Evolutionary conservation across 495 filamentous ascomycete species (phyloP).

Genomic region (Pyronema domesticum): DNA sequence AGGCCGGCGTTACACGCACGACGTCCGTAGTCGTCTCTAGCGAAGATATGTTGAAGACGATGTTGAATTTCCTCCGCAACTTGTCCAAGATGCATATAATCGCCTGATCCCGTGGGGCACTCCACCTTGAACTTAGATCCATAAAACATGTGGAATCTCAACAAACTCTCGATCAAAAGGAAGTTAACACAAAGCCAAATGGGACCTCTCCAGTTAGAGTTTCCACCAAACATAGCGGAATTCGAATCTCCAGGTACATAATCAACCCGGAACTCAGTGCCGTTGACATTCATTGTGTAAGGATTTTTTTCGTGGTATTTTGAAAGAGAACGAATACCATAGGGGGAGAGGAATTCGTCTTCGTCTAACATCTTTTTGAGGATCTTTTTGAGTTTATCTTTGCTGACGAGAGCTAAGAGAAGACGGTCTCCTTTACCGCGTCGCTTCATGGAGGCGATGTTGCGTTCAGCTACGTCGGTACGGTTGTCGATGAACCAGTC

Average conservation of each 20-base stretch:
- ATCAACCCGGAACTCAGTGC: constrained; percentile 68
- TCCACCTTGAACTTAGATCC: constrained; percentile 74
- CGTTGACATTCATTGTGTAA: constrained; percentile 90
- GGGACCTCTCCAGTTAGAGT: constrained; percentile 90
- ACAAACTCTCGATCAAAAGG: constrained; percentile 76
- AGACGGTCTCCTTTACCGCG: constrained; percentile 79
- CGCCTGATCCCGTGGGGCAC: constrained; percentile 83
- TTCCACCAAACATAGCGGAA: constrained; percentile 82
- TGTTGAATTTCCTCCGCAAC: constrained; percentile 96
- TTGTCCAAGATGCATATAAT: constrained; percentile 88
- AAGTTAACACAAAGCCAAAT: constrained; percentile 97
- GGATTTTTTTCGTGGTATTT: constrained; percentile 80
- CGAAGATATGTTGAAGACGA: constrained; percentile 79
- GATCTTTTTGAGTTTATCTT: constrained; percentile 70
- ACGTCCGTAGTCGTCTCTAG: constrained; percentile 61
- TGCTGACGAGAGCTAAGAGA: constrained; percentile 71
- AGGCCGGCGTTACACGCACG: constrained; percentile 70
- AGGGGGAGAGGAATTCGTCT: constrained; percentile 73
- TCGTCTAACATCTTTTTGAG: constrained; percentile 83
- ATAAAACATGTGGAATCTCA: constrained; percentile 90
- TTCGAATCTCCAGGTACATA: constrained; percentile 92
- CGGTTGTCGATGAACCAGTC: constrained; percentile 86
- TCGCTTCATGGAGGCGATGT: constrained; percentile 75
- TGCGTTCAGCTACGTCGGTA: constrained; percentile 69
- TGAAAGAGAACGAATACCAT: constrained; percentile 87